phyloP scores from a whole-genome alignment of 2,329 filamentous ascomycete genomes.

The Exophiala sp. region DNA sequence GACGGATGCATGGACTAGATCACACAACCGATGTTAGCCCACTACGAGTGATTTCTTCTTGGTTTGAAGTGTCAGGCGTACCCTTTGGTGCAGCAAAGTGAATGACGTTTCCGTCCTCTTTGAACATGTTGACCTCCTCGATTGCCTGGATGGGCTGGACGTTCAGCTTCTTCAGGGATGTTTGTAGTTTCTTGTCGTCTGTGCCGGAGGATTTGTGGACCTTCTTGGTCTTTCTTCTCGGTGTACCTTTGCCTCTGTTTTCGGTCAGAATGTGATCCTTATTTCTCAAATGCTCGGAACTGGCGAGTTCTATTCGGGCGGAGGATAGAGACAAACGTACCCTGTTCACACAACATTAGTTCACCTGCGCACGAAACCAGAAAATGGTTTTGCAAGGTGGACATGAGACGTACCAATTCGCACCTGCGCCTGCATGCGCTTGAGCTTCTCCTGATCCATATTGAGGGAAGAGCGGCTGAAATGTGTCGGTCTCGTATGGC shows the following conservation, averaged over 20 bases:
- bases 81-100: slow-evolving; percentile 98
- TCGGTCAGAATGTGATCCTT: not conserved
- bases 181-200: slow-evolving; percentile 99
- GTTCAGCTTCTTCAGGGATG: slow-evolving; percentile 97
- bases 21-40: not conserved
- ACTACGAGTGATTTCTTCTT: not conserved
- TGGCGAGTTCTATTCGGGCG: slow-evolving; percentile 28
- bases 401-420: slow-evolving; percentile 63
- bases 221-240: slow-evolving; percentile 97
- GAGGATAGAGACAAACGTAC: slow-evolving; percentile 14
- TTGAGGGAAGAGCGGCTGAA: slow-evolving; percentile 34
- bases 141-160: slow-evolving; percentile 99
- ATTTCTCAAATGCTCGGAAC: not conserved
- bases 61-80: slow-evolving; percentile 47
- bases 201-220: slow-evolving; percentile 86
- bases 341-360: slow-evolving; percentile 6
- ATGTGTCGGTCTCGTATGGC: slow-evolving; percentile 1
- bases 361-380: not conserved
- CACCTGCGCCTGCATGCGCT: slow-evolving; percentile 63
- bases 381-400: slow-evolving; percentile 6
- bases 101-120: slow-evolving; percentile 99
- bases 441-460: slow-evolving; percentile 66
- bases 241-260: slow-evolving; percentile 89
- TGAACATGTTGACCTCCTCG: slow-evolving; percentile 99
- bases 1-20: slow-evolving; percentile 87